Evolutionary conservation across 331 rosid genomes (phyloP), one percentile per base, ranked within the genome.

Genomic region (Malus hybrid): DNA sequence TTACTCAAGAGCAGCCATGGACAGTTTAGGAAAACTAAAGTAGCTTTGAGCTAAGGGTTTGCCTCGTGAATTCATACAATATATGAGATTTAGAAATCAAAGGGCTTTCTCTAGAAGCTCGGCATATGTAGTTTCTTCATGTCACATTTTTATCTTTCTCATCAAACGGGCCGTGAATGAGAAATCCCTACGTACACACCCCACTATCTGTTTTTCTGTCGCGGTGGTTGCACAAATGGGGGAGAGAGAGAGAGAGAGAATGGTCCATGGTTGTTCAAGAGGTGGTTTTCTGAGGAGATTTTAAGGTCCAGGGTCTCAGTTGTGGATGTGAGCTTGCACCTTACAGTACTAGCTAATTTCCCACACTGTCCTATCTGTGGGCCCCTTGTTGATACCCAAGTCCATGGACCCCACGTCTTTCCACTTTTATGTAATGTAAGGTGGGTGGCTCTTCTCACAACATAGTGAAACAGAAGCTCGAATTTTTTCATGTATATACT

Each of bases 301-400:
- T 86, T 85, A 89, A 88, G 97, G 97, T 89, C 93, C 80, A 82
- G 53, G 72, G 96, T 89, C 96, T 64, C 78, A 86, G 91, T 91
- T 90, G 44, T 88, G 82, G 95, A 89, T 91, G 95, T 86, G 82
- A 76, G 91, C 88, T 80, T 86, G 84, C 78, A 69, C 89, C 81
- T 89, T 83, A 64, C 91, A 81, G 90, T 79, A 24, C 24, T 10
- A 10, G 57, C 78, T 32, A 26, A 15, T 33, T 30, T 22, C 72
- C 77, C 71, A 50, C 82, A 78, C 70, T 58, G 82, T 84, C 89
- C 72, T 0, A 39, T 2, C 53, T 76, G 30, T 79, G 87, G 90
- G 89, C 0, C 85, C 88, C 87, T 76, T 77, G 57, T 84, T 65
- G 75, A 85, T 77, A 66, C 69, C 73, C 84, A 62, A 89, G 78